phyloP scores from a whole-genome alignment of 129 eudicot genomes.

The Pittosporum tobira region DNA sequence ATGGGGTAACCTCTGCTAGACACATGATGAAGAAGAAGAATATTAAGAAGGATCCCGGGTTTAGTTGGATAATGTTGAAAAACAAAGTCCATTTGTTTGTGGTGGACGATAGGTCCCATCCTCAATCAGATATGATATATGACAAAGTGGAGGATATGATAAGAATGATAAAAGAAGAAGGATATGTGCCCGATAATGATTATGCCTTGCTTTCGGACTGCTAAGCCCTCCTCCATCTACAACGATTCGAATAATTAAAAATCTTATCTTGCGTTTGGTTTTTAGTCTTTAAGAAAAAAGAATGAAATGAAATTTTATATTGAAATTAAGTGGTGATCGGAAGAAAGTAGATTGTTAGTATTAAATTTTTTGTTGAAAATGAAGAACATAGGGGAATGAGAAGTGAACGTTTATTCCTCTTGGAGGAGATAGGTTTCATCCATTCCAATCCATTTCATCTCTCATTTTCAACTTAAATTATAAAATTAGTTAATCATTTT shows the following conservation, averaged over 20 bases:
- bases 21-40: conserved; percentile 33
- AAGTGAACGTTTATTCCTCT: no score
- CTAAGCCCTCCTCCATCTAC: conserved; percentile 21
- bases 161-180: conserved; percentile 25
- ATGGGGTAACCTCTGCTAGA: conserved; percentile 27
- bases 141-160: conserved; percentile 33
- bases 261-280: no score
- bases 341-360: no score
- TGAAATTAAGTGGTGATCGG: no score
- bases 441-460: no score
- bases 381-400: no score
- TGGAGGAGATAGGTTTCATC: no score
- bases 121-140: conserved; percentile 18
- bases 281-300: no score
- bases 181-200: conserved; percentile 26
- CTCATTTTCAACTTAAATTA: no score
- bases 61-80: conserved; percentile 42
- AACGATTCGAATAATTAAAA: conserved; percentile 28
- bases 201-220: conserved; percentile 28
- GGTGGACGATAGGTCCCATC: conserved; percentile 40
- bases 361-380: no score
- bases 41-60: conserved; percentile 41
- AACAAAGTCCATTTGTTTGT: conserved; percentile 31
- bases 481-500: no score
- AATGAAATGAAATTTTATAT: no score